These are phyloP conservation scores for Fusarium staphyleae DNA, from an alignment of 2,329 filamentous ascomycete species.

Conservation along the genomic window DNA sequence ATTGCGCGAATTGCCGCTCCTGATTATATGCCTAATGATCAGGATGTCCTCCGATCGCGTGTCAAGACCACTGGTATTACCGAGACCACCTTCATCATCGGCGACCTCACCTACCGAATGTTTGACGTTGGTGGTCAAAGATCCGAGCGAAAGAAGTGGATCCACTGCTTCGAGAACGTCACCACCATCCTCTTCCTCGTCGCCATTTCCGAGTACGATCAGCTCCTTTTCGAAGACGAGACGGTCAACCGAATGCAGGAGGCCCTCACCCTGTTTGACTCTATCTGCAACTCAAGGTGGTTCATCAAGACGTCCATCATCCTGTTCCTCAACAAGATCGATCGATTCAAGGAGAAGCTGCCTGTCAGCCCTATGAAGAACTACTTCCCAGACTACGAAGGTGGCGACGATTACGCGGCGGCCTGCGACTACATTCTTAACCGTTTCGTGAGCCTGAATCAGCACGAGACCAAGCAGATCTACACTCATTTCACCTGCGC, in stretches of 20 bases:
- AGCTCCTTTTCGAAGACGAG: conserved; percentile 94
- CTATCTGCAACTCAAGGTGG: conserved; percentile 88
- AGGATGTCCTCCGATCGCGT: conserved; percentile 93
- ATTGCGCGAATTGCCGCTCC: conserved; percentile 88
- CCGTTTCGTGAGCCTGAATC: conserved; percentile 97
- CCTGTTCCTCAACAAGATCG: conserved; percentile 89
- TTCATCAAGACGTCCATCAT: conserved; percentile 92
- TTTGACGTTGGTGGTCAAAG: conserved; percentile 96
- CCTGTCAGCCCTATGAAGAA: conserved; percentile 84
- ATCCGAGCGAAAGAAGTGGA: conserved; percentile 99
- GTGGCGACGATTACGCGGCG: conserved; percentile 91
- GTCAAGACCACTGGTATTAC: conserved; percentile 98
- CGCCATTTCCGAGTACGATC: conserved; percentile 96
- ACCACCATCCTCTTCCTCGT: conserved; percentile 96
- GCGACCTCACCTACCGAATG: conserved; percentile 94
- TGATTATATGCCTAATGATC: conserved; percentile 94
- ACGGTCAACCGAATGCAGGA: conserved; percentile 96
- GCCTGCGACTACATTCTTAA: conserved; percentile 99
- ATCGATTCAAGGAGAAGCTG: conserved; percentile 87
- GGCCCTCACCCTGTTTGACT: conserved; percentile 84
- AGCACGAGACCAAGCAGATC: conserved; percentile 99
- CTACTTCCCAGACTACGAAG: conserved; percentile 91
- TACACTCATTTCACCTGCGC: conserved; percentile 99
- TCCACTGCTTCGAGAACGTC: conserved; percentile 98
- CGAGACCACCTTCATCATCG: conserved; percentile 94